phyloP scores from a whole-genome alignment of 257 asterid genomes.

The Knoxia roxburghii region DNA sequence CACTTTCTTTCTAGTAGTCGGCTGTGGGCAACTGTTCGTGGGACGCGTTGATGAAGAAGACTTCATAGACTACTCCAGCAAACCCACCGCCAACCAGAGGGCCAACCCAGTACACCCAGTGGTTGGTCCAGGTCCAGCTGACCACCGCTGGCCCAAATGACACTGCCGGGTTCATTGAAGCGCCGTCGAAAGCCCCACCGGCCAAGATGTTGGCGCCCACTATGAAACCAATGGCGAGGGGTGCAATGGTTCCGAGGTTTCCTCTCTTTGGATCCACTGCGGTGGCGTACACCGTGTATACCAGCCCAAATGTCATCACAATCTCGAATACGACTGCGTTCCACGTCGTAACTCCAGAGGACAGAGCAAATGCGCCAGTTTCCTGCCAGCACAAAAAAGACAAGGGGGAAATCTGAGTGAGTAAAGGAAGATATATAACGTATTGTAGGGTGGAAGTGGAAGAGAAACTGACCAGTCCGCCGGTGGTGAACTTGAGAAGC shows the following conservation, averaged over 20 bases:
- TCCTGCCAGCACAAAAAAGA: conserved; percentile 15
- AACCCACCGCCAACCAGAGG: conserved; percentile 49
- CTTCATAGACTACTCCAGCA: conserved; percentile 41
- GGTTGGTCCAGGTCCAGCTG: conserved; percentile 39
- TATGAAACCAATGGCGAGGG: conserved; percentile 45
- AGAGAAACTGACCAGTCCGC: conserved; percentile 29
- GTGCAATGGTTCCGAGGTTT: conserved; percentile 41
- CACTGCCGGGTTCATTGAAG: conserved; percentile 41
- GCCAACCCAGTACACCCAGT: conserved; percentile 50
- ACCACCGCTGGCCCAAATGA: conserved; percentile 42
- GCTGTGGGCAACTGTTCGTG: conserved; percentile 31
- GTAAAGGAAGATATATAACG: too few species aligned
- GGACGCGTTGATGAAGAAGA: conserved; percentile 30
- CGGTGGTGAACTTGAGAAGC: conserved; percentile 31
- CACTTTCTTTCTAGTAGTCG: conserved; percentile 9
- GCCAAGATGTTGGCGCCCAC: conserved; percentile 48
- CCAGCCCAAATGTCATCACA: conserved; percentile 45
- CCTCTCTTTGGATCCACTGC: conserved; percentile 51
- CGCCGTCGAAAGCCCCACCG: conserved; percentile 43
- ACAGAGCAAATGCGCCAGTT: conserved; percentile 28
- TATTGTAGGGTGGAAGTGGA: too few species aligned
- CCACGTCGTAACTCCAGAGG: conserved; percentile 31
- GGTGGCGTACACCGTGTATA: conserved; percentile 49
- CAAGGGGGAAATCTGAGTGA: too few species aligned
- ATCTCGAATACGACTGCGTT: conserved; percentile 37